Base-by-base conservation (phyloP, 202 grass and related monocot genomes). In the Cymbopogon flexuosus region DNA sequence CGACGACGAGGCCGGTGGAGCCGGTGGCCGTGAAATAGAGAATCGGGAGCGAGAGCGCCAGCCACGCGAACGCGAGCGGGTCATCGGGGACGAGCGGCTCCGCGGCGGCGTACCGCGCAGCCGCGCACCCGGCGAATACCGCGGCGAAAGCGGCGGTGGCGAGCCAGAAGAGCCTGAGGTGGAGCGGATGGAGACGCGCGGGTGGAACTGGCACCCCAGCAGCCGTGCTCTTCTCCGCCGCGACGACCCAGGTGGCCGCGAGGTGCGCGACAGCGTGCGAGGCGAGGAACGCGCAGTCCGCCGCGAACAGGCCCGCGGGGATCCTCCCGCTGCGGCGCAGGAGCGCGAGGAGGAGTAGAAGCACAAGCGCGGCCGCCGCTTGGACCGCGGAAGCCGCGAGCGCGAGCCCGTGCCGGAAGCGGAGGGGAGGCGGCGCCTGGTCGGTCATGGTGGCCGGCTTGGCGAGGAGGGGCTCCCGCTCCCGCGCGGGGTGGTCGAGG, bases 101-200 rank as follows among this genome's bases (percentile, higher is more conserved):
- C 1, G 70, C 72, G 8, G 66, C 74, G 37, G 68, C 72, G 76
- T 71, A 78, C 19, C 91, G 80, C 16, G 84, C 65, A 15, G 47
- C 77, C 1, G 91, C 79, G 22, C 76, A 81, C 10, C 79, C 88
- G 23, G 85, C 77, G 67, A 65, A 68, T 42, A 90, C 49, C 31
- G 83, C 85, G 35, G 72, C 52, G 76, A 93, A 31, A 6, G 31
- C 62, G 6, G 63, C 59, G 8, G 80, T 76, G 19, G 11, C 54
- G 45, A 79, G 40, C 88, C 91, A 93, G 88, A 88, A 93, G 45
- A 82, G 0, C 31, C 91, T 59, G 39, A 93, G 79, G 62, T 87
- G 73, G 5, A 14, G 10, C 5, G 86, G 83, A 68, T 86, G 88
- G 14, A 1, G 0, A 22, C n/a, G 52, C 19, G 52, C 52, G 52